Percentiles rank a stretch among this genome's conserved stretches.
These are phyloP conservation scores for Eutrema japonicum DNA, from an alignment of 345 rosid genomes.

Conservation along the genomic window DNA sequence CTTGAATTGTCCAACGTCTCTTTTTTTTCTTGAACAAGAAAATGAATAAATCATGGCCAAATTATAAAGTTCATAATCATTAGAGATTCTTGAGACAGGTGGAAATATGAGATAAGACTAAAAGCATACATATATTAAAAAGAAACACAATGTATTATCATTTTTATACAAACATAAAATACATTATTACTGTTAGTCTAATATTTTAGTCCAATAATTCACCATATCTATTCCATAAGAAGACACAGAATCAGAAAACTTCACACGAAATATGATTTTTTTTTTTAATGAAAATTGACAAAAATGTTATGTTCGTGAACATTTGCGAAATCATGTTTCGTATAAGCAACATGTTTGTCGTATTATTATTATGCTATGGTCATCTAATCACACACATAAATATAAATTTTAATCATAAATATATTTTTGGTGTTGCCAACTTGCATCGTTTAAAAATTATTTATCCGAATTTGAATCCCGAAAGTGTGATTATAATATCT, in stretches of 20 bases:
- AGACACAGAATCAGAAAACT: not conserved
- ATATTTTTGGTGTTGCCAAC: too few relatives aligned
- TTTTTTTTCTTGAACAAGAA: too few relatives aligned
- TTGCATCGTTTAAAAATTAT: too few relatives aligned
- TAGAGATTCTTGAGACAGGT: too few relatives aligned
- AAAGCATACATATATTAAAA: too few relatives aligned
- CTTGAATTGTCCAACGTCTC: too few relatives aligned
- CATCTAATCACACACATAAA: not conserved
- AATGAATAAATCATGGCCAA: too few relatives aligned
- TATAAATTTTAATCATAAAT: too few relatives aligned
- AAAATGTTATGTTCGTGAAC: not conserved
- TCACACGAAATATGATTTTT: not conserved
- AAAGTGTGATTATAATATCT: too few relatives aligned
- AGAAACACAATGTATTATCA: not conserved
- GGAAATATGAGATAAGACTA: not conserved
- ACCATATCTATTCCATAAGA: not conserved
- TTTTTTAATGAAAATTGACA: not conserved
- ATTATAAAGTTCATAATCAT: not conserved
- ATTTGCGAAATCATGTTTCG: conserved; percentile 2
- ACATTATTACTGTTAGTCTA: not conserved
- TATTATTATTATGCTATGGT: conserved; percentile 2
- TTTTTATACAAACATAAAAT: too few relatives aligned
- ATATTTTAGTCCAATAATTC: not conserved
- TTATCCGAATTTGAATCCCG: too few relatives aligned
- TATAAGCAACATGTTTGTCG: conserved; percentile 1